These are phyloP conservation scores for Rhizopus arrhizus DNA, from an alignment of 371 early-diverging fungal species.

Conservation along the genomic window DNA sequence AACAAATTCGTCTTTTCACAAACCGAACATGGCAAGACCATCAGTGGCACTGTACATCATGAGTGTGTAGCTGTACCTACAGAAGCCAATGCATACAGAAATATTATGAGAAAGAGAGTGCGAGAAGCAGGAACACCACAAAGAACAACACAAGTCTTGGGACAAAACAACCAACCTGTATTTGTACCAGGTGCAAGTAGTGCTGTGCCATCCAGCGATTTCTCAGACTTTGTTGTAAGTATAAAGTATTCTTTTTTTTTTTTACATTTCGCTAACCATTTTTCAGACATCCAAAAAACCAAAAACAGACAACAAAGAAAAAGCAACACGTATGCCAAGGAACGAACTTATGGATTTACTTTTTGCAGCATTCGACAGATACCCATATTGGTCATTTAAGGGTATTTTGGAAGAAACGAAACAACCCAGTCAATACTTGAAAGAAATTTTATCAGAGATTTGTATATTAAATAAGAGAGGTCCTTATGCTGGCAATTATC, in stretches of 20 bases:
- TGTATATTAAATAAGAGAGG: conserved; percentile 84
- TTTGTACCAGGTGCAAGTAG: conserved; percentile 61
- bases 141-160: conserved; percentile 61
- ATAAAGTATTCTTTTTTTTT: not conserved
- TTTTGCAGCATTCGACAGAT: conserved; percentile 80
- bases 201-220: conserved; percentile 53
- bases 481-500: conserved; percentile 79
- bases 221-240: conserved; percentile 62
- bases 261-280: not conserved
- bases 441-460: conserved; percentile 83
- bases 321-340: conserved; percentile 82
- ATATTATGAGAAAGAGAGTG: conserved; percentile 77
- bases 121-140: conserved; percentile 57
- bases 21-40: conserved; percentile 44
- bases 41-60: conserved; percentile 77
- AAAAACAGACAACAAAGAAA: conserved; percentile 54
- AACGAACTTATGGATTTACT: conserved; percentile 83
- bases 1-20: conserved; percentile 83
- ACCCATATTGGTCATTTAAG: conserved; percentile 86
- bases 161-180: conserved; percentile 59
- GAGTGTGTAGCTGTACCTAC: conserved; percentile 80
- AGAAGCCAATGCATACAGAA: conserved; percentile 60
- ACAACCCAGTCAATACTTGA: conserved; percentile 80
- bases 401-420: conserved; percentile 80
- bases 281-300: conserved; percentile 40